Evolutionary conservation across 2,329 filamentous ascomycete species (phyloP).

Genomic region (Plenodomus tracheiphilus): DNA sequence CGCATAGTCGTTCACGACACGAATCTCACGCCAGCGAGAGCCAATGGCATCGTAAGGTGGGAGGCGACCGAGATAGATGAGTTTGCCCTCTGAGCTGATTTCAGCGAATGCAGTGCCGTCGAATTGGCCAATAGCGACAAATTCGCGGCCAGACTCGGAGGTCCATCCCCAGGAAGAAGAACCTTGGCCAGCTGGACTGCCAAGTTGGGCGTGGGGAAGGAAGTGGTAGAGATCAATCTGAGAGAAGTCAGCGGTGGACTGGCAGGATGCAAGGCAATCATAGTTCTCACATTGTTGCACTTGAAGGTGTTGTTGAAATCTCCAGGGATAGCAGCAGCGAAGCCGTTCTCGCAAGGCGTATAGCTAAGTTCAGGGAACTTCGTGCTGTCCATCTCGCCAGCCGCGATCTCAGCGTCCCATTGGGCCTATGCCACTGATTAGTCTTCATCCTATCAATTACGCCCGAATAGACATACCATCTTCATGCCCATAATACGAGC

Average conservation of each 20-base stretch:
- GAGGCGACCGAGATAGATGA: slow-evolving; percentile 56
- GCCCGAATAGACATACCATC: slow-evolving; percentile 14
- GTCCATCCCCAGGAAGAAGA: slow-evolving; percentile 58
- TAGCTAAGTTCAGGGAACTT: slow-evolving; percentile 34
- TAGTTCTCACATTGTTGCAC: slow-evolving; percentile 38
- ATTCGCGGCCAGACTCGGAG: slow-evolving; percentile 54
- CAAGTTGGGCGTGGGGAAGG: slow-evolving; percentile 56
- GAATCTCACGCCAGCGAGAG: slow-evolving; percentile 56
- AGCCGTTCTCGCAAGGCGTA: slow-evolving; percentile 36
- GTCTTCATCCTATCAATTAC: neutral
- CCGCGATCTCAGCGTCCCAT: slow-evolving; percentile 30
- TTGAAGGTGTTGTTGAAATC: slow-evolving; percentile 41
- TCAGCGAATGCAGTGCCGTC: slow-evolving; percentile 34
- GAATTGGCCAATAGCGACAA: slow-evolving; percentile 56
- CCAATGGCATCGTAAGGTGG: slow-evolving; percentile 50
- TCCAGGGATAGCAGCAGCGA: slow-evolving; percentile 39
- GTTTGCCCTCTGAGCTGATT: slow-evolving; percentile 52
- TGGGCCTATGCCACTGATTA: slow-evolving; percentile 19
- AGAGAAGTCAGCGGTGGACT: slow-evolving; percentile 6
- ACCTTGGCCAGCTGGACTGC: slow-evolving; percentile 46
- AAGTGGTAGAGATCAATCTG: slow-evolving; percentile 60
- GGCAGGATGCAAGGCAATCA: too few species aligned
- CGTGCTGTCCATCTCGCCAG: slow-evolving; percentile 31
- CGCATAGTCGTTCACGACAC: slow-evolving; percentile 42
- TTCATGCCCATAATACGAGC: slow-evolving; percentile 41